Percentiles rank a stretch among this genome's conserved stretches.
phyloP scores from a whole-genome alignment of 257 asterid species.

The Eustoma russellianum region DNA sequence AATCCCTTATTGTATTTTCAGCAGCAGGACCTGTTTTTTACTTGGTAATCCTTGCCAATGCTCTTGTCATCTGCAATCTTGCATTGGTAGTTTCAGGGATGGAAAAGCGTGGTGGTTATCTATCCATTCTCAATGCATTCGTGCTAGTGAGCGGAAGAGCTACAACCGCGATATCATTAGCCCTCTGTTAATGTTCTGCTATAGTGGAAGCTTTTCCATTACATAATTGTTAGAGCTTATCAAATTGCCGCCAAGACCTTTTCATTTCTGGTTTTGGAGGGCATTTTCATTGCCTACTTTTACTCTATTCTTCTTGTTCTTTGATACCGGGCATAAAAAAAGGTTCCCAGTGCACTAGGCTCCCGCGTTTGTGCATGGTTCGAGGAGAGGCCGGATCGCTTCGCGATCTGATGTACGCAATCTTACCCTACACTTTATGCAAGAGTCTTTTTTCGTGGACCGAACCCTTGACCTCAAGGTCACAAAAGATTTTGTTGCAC shows the following conservation, averaged over 20 bases:
- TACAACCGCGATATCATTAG: conserved; percentile 43
- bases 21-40: conserved; percentile 42
- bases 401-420: no score
- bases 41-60: conserved; percentile 59
- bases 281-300: conserved; percentile 43
- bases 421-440: no score
- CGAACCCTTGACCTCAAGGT: no score
- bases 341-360: no score
- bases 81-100: conserved; percentile 38
- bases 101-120: conserved; percentile 34
- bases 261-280: conserved; percentile 41
- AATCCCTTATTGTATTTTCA: conserved; percentile 30
- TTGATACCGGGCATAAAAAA: no score
- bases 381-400: no score
- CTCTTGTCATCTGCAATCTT: conserved; percentile 35
- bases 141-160: conserved; percentile 38
- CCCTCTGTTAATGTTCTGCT: conserved; percentile 41
- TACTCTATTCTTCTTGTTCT: conserved; percentile 48
- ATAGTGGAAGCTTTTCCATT: conserved; percentile 55
- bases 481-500: no score
- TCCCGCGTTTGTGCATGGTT: no score
- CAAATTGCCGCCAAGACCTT: conserved; percentile 4
- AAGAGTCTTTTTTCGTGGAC: no score
- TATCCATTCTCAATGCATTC: conserved; percentile 40
- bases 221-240: conserved; percentile 33